A percentile compares a stretch with the other conserved stretches of the same genome.
Evolutionary conservation across 148 eudicot species (phyloP).

Genomic region (Mesembryanthemum crystallinum): DNA sequence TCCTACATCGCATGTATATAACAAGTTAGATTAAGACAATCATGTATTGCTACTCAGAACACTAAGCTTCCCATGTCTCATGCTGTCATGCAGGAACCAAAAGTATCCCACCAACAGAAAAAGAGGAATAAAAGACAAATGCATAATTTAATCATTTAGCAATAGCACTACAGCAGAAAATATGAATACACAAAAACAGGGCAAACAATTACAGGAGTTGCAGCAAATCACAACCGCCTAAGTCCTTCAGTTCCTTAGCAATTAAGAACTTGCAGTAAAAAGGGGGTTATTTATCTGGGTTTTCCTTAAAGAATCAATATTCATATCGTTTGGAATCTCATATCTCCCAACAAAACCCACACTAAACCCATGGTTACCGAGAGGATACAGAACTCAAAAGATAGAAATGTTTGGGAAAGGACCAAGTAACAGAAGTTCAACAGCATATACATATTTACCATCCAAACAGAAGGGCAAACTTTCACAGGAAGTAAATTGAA

Average conservation of each 20-base stretch:
- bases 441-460: conserved; percentile 4
- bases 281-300: neutral
- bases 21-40: neutral
- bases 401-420: neutral
- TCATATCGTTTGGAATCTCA: neutral
- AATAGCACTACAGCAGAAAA: neutral
- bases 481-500: neutral
- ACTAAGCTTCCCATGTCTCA: neutral
- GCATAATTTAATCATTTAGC: neutral
- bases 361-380: neutral
- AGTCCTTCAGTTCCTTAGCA: neutral
- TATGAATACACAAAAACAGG: neutral
- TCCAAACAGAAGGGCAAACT: neutral
- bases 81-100: neutral
- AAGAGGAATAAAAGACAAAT: neutral
- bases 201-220: neutral
- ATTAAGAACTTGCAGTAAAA: neutral
- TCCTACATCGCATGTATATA: neutral
- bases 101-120: neutral
- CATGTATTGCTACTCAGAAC: neutral
- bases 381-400: neutral
- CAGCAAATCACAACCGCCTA: neutral
- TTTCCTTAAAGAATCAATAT: neutral
- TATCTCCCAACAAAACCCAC: neutral
- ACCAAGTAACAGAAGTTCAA: neutral